phyloP scores from a whole-genome alignment of 306 rosid species.

The Arachis stenosperma region DNA sequence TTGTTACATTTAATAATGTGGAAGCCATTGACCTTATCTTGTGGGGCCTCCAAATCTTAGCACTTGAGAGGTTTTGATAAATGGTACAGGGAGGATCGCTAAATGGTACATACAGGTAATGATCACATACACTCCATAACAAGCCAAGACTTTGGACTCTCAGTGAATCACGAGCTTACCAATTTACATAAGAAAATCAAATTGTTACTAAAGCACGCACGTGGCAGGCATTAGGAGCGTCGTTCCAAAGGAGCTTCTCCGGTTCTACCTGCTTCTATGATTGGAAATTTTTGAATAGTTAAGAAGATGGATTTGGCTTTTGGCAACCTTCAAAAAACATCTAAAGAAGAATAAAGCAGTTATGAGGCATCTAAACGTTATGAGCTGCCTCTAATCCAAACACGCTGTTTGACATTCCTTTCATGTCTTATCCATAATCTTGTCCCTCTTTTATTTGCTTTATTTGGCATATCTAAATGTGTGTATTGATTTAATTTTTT shows the following conservation, averaged over 20 bases:
- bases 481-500: too few relatives aligned
- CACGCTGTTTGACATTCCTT: conserved; percentile 32
- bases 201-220: not conserved
- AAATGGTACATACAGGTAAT: not conserved
- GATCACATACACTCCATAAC: not conserved
- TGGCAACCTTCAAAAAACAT: conserved; percentile 1
- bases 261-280: too few relatives aligned
- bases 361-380: conserved; percentile 33
- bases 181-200: too few relatives aligned
- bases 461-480: too few relatives aligned
- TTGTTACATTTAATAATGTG: not conserved
- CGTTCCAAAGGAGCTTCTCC: too few relatives aligned
- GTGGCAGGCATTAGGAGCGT: not conserved
- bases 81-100: not conserved
- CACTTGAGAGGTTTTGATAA: conserved; percentile 11
- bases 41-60: conserved; percentile 32
- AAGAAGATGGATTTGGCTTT: conserved; percentile 8
- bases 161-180: too few relatives aligned
- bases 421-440: not conserved
- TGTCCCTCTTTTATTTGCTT: not conserved
- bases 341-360: conserved; percentile 15
- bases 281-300: not conserved
- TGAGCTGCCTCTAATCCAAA: not conserved
- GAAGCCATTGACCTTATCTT: not conserved
- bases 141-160: not conserved